These are phyloP conservation scores for Neurospora sp. DNA, from an alignment of 495 filamentous ascomycete species.

Conservation along the genomic window DNA sequence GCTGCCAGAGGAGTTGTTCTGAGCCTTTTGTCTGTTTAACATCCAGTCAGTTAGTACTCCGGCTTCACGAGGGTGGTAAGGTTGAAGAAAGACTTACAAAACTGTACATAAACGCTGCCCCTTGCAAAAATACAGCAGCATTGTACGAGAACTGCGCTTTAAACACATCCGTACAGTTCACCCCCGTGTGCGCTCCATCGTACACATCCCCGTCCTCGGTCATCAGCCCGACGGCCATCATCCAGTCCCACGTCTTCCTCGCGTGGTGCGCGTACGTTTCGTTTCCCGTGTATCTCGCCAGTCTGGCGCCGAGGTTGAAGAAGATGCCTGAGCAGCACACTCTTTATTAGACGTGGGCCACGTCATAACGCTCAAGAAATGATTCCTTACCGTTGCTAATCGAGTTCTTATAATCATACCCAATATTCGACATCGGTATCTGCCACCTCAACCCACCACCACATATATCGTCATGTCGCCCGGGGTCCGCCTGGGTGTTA, in stretches of 20 bases:
- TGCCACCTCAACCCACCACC: slow-evolving; percentile 69
- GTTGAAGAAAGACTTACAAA: slow-evolving; percentile 27
- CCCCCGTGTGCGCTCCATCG: slow-evolving; percentile 53
- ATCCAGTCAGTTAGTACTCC: too few relatives aligned
- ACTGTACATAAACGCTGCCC: slow-evolving; percentile 67
- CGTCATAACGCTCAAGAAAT: too few relatives aligned
- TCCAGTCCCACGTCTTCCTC: slow-evolving; percentile 62
- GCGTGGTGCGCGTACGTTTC: slow-evolving; percentile 69
- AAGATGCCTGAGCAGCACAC: slow-evolving; percentile 37
- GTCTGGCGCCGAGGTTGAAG: slow-evolving; percentile 66
- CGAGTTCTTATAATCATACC: slow-evolving; percentile 62
- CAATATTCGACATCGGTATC: slow-evolving; percentile 57
- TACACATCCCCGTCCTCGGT: slow-evolving; percentile 41
- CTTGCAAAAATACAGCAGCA: slow-evolving; percentile 52
- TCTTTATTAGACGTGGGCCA: not conserved
- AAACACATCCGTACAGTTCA: slow-evolving; percentile 49
- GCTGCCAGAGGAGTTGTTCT: slow-evolving; percentile 33
- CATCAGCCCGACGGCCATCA: slow-evolving; percentile 50
- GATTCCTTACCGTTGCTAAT: slow-evolving; percentile 39
- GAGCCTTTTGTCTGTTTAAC: not conserved
- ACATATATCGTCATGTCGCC: slow-evolving; percentile 45
- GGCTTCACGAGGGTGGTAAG: too few relatives aligned
- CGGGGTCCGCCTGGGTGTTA: slow-evolving; percentile 52
- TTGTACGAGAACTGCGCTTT: slow-evolving; percentile 61
- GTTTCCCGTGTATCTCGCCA: slow-evolving; percentile 66